Evolutionary conservation across 2,329 filamentous ascomycete species (phyloP).

Genomic region (Celoporthe dispersa): DNA sequence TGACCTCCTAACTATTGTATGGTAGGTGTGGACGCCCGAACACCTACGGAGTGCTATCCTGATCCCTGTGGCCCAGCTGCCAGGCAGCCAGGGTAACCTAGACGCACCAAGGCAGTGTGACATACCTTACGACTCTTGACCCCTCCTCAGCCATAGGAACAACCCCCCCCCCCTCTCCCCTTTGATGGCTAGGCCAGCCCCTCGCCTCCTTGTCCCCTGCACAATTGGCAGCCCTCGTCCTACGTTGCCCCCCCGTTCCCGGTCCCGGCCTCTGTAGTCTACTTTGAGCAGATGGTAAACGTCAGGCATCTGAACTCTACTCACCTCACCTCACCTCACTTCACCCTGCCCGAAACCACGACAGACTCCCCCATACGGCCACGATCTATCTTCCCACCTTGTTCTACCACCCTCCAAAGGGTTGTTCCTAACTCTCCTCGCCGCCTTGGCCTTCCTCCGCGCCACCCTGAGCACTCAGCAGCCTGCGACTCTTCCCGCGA

Average conservation of each 20-base stretch:
- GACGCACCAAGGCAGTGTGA: not conserved
- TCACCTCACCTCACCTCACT: not conserved
- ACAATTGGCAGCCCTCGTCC: not conserved
- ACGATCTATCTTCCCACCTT: not conserved
- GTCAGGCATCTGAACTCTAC: slow-evolving; percentile 2
- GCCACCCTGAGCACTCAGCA: not conserved
- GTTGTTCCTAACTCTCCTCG: not conserved
- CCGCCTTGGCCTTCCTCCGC: not conserved
- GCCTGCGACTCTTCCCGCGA: not conserved
- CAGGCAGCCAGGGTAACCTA: not conserved
- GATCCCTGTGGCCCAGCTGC: not conserved
- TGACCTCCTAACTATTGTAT: no score
- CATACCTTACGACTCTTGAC: not conserved
- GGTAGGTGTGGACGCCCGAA: no score
- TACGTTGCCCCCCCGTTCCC: not conserved
- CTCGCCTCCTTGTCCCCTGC: not conserved
- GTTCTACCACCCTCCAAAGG: not conserved
- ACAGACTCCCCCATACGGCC: not conserved
- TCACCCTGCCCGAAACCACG: not conserved
- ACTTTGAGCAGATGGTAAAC: not conserved
- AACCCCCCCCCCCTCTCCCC: no score
- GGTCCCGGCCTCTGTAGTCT: not conserved
- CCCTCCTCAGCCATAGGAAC: no score
- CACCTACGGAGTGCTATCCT: no score
- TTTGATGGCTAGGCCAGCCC: not conserved